phyloP scores from a whole-genome alignment of 2,329 filamentous ascomycete species.

The Colletotrichum liaoningense region DNA sequence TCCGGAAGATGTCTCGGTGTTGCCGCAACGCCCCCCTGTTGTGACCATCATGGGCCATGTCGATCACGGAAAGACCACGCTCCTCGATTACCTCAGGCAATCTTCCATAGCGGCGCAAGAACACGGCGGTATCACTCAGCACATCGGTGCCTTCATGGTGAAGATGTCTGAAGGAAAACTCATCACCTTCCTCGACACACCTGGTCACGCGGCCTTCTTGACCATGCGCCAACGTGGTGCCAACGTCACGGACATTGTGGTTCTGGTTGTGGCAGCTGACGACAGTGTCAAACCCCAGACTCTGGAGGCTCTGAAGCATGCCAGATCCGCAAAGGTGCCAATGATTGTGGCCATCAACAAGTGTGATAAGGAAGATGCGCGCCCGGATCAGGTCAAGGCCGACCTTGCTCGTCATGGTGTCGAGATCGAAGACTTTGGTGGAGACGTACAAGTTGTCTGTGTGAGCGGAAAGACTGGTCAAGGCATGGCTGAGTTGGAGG shows the following conservation, averaged over 20 bases:
- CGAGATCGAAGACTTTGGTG: slow-evolving; percentile 94
- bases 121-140: slow-evolving; percentile 97
- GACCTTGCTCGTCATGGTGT: slow-evolving; percentile 87
- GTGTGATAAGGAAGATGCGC: slow-evolving; percentile 87
- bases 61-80: slow-evolving; percentile 97
- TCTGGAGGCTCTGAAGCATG: slow-evolving; percentile 94
- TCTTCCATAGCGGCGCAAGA: slow-evolving; percentile 92
- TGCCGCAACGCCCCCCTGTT: slow-evolving; percentile 86
- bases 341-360: slow-evolving; percentile 99
- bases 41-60: slow-evolving; percentile 99
- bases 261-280: slow-evolving; percentile 94
- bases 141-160: slow-evolving; percentile 97
- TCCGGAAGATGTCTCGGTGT: slow-evolving; percentile 72
- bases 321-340: slow-evolving; percentile 85
- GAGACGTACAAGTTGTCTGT: slow-evolving; percentile 90
- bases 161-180: slow-evolving; percentile 85
- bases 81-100: slow-evolving; percentile 92
- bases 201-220: slow-evolving; percentile 94
- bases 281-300: slow-evolving; percentile 99
- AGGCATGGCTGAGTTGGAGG: slow-evolving; percentile 92
- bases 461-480: slow-evolving; percentile 94
- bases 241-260: slow-evolving; percentile 95
- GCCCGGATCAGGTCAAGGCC: slow-evolving; percentile 85
- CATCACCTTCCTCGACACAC: slow-evolving; percentile 97
- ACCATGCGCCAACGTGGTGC: slow-evolving; percentile 96